Evolutionary conservation across 805 yeast genomes (phyloP), one percentile per base, ranked within the genome.

Genomic region (Dipodascopsis uninucleata): DNA sequence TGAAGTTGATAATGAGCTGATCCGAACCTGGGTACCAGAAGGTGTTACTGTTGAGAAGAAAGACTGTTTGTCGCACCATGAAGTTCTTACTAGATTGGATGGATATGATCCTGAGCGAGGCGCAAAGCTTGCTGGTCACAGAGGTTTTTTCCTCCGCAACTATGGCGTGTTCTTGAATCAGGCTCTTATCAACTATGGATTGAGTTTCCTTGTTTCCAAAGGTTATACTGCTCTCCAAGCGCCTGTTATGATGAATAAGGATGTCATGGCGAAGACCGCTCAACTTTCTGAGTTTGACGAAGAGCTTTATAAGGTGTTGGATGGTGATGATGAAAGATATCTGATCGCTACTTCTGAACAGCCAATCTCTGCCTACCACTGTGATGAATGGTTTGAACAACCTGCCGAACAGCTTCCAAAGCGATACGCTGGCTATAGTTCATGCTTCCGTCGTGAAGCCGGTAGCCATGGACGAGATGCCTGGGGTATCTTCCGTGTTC

Each of bases 101-200:
- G 98, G 98, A 56, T 93, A 89, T 67, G 98, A 93, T 66, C 97
- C 97, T 57, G 97, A 93, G 71, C 84, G 98, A 73, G 98, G 98
- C 68, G 95, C 87, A 51, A 86, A 87, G 71, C 82, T 93, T 58
- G 89, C 90, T 48, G 98, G 98, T 58, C 98, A 93, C 77, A 86
- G 98, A 73, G 98, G 98, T 56, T 93, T 87, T 72, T 93, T 93
- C 71, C 75, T 93, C 64, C 82, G 96, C 74, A 82, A 83, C 66
- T 85, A 79, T 61, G 98, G 98, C 72, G 98, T 93, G 37, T 93
- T 89, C 72, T 78, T 93, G 68, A 93, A 93, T 76, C 97, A 93
- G 74, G 98, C 98, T 34, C 75, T 93, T 67, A 93, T 93, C 68
- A 93, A 89, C 78, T 90, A 89, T 64, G 98, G 98, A 58, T 77